Evolutionary conservation across 495 filamentous ascomycete genomes (phyloP), one percentile per base, ranked within the genome.

Genomic region (Cercophora sp.): DNA sequence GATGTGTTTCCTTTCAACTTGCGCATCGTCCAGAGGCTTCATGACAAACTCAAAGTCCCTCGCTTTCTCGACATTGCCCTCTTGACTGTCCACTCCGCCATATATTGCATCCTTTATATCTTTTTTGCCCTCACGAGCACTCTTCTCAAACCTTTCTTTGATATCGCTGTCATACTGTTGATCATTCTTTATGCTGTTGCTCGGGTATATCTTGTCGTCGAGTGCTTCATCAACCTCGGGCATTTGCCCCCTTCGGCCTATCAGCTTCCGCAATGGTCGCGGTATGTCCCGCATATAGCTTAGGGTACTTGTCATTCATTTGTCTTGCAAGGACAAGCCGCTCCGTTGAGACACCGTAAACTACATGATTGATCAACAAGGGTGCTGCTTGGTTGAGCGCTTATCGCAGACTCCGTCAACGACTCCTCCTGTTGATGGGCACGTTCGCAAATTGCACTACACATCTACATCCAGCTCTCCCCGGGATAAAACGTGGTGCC

Each of bases 151-250:
- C 9, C 32, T 8, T 1, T 5, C n/a, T 46, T 31, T 22, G 43
- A 46, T 11, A 15, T 46, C 24, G 24, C 32, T 4, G 26, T 46
- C 3, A 13, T 19, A 15, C n/a, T 46, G 13, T 31, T 46, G 13
- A 19, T 46, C 1, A 19, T 15, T 24, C 13, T 46, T 3, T 46
- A 31, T 19, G 9, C 18, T 11, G 9, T 46, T 13, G 43, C 43
- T 24, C 29, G 43, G 43, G 24, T 46, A 15, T 46, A 46, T 31
- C 13, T 46, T 24, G 43, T 46, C 24, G 43, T 46, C 24, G 43
- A 46, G 19, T 31, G 43, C 25, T 46, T 46, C 15, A 32, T 46
- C 26, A 46, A 46, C 25, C 13, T 46, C 11, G 15, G 24, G 11
- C 43, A 46, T 46, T 22, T 46, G 25, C 26, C 43, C 4, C 13